Conservation (phyloP, 1,139 yeast genomes). For the Nadsonia starkeyi-henricii region DNA sequence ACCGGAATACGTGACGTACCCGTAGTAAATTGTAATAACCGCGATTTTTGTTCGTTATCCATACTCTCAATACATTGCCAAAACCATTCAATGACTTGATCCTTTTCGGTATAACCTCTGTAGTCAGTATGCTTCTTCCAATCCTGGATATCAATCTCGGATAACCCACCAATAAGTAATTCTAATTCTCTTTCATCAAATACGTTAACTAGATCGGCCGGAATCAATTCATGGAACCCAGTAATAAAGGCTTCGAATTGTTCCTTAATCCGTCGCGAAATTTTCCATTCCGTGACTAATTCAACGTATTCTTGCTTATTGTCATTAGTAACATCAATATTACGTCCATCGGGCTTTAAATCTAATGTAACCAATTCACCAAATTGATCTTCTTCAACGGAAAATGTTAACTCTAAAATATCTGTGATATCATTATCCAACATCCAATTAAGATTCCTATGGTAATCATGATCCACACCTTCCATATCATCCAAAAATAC, state of each 20-base stretch:
- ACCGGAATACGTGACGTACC: slow-evolving; percentile 99
- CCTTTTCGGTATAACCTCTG: slow-evolving; percentile 92
- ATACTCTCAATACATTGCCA: slow-evolving; percentile 89
- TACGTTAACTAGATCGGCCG: slow-evolving; percentile 90
- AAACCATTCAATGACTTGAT: slow-evolving; percentile 96
- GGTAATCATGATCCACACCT: slow-evolving; percentile 95
- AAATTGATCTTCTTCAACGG: slow-evolving; percentile 91
- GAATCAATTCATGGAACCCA: slow-evolving; percentile 94
- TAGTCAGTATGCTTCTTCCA: slow-evolving; percentile 98
- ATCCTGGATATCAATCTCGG: slow-evolving; percentile 94
- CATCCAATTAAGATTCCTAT: slow-evolving; percentile 90
- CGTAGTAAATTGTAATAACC: slow-evolving; percentile 89
- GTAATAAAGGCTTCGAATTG: slow-evolving; percentile 93
- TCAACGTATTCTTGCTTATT: slow-evolving; percentile 94
- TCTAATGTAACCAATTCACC: slow-evolving; percentile 89
- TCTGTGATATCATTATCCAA: slow-evolving; percentile 86
- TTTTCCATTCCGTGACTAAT: slow-evolving; percentile 91
- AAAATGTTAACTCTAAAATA: slow-evolving; percentile 74
- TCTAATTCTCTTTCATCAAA: slow-evolving; percentile 96
- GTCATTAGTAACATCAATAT: slow-evolving; percentile 85
- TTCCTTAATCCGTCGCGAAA: slow-evolving; percentile 81
- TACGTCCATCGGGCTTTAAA: slow-evolving; percentile 73
- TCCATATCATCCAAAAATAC: slow-evolving; percentile 96
- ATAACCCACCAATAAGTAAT: slow-evolving; percentile 91
- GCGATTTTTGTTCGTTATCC: slow-evolving; percentile 94